phyloP scores from a whole-genome alignment of 495 filamentous ascomycete species.

The Lasiosphaeria hispida region DNA sequence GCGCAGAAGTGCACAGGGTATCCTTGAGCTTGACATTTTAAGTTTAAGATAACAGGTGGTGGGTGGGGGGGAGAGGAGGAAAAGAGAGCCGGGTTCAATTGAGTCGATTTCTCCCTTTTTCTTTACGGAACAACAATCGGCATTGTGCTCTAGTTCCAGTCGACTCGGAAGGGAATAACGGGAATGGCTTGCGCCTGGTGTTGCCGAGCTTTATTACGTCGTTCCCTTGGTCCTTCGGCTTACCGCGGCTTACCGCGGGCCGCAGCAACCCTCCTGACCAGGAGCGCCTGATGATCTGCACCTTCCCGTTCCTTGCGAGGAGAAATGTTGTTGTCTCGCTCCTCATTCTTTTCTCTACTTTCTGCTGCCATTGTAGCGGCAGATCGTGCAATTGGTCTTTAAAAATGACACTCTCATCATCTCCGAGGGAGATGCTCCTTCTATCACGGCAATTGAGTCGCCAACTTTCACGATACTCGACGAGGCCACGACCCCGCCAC shows the following conservation, averaged over 20 bases:
- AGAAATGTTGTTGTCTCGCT: background rate
- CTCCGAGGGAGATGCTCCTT: conserved; percentile 34
- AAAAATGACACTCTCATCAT: conserved; percentile 38
- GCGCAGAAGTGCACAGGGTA: conserved; percentile 31
- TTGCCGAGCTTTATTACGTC: conserved; percentile 11
- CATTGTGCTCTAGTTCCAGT: no score
- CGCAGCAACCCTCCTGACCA: conserved; percentile 17
- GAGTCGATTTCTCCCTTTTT: background rate
- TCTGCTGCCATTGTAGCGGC: conserved; percentile 4
- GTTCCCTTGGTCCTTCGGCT: conserved; percentile 24
- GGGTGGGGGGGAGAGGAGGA: no score
- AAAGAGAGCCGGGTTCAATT: background rate
- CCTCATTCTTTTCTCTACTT: background rate
- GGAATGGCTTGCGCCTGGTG: background rate
- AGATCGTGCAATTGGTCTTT: background rate
- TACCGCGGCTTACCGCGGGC: conserved; percentile 36
- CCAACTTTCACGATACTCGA: conserved; percentile 25
- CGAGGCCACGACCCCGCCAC: background rate
- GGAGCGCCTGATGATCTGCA: conserved; percentile 3
- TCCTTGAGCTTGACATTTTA: conserved; percentile 9
- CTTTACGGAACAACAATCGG: no score
- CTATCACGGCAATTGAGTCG: conserved; percentile 43
- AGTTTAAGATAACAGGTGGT: background rate
- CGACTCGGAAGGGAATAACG: no score
- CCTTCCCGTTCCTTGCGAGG: background rate